Base-by-base conservation (phyloP, 2,329 filamentous ascomycete species). In the Colletotrichum sp. region DNA sequence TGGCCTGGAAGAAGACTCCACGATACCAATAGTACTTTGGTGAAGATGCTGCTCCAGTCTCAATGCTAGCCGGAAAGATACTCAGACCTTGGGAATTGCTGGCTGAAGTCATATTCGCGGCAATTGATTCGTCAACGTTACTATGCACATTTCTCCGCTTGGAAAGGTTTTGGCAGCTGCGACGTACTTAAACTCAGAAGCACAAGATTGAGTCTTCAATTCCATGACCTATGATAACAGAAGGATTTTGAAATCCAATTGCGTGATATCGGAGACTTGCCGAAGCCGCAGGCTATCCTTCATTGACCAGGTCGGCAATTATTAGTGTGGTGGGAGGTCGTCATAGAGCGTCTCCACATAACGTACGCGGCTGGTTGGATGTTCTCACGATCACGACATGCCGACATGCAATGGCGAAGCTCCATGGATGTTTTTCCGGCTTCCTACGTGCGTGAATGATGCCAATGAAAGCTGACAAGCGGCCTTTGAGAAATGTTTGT, bases 1-100 rank as follows among this genome's bases (percentile, higher is more conserved):
- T 80, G 6, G 80, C 79, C 32, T 82, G 80, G 71, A 81, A 82
- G 70, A 83, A 82, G 16, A 82, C 79, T 27, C 80, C 79, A 15
- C 79, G 76, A 48, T 71, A 79, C 81, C 80, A 83, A 12, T 60
- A 68, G 30, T 79, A 79, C 8, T 64, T 67, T 3, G 34, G 28
- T 6, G n/a, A 27, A 13, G 8, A 13, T 19, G 15, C 8, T 9
- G 8, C 22, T 6, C 8, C 34, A 59, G 34, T 32, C n/a, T 25
- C 67, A 4, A 16, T 5, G 3, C 15, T 7, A 48, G 12, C 9
- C 6, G 7, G 22, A n/a, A 19, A 25, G n/a, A 19, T 13, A 16
- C 22, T 2, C 39, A 6, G 12, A 11, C 9, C 22, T 4, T 30
- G n/a, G 19, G 25, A 22, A 25, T 36, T n/a, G 19, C 16, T n/a